Base-by-base conservation (phyloP, 768 basidiomycete species). In the Asterophora lycoperdoides region DNA sequence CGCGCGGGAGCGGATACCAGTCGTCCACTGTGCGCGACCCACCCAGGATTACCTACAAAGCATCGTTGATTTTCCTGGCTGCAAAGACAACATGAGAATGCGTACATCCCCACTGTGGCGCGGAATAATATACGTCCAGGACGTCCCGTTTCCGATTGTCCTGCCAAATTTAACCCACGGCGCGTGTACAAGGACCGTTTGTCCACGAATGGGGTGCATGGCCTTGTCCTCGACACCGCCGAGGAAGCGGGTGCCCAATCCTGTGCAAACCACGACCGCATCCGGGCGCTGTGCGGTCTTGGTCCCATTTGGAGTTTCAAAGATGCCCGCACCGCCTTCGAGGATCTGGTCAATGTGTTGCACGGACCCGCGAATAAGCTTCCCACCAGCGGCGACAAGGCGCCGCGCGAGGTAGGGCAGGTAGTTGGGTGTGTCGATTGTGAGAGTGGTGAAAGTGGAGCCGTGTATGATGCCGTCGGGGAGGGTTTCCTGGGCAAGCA, bases 161-260 rank as follows among this genome's bases (percentile, higher is more conserved):
- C 71, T 66, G 7, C 82, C 83, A 58, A 73, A 78, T 26, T 79
- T 74, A 38, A 89, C 69, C 68, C 77, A 75, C 0, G 88, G 84
- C 2, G 89, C 87, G 33, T 78, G 66, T 17, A 94, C 72, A 14
- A 93, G 63, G 8, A 93, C 81, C 0, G 89, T 85, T 67, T 95
- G 93, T 7, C 93, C 93, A 37, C 91, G 75, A 54, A 93, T 77
- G 1, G 93, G 90, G 60, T 79, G 81, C 18, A 93, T 68, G 18
- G 68, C 70, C 49, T 74, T 73, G 63, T 96, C 93, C 59, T 93
- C 84, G 2, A 94, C 81, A 5, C 92, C 93, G 10, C 87, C 79
- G 36, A 95, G 73, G 28, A 80, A 81, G 42, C 80, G 74, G 8
- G 91, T 81, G 3, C 86, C 86, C 17, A 93, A 64, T 0, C 90